Evolutionary conservation across 2,329 filamentous ascomycete genomes (phyloP), one percentile per base, ranked within the genome.

Genomic region (Zasmidium citrigriseum): DNA sequence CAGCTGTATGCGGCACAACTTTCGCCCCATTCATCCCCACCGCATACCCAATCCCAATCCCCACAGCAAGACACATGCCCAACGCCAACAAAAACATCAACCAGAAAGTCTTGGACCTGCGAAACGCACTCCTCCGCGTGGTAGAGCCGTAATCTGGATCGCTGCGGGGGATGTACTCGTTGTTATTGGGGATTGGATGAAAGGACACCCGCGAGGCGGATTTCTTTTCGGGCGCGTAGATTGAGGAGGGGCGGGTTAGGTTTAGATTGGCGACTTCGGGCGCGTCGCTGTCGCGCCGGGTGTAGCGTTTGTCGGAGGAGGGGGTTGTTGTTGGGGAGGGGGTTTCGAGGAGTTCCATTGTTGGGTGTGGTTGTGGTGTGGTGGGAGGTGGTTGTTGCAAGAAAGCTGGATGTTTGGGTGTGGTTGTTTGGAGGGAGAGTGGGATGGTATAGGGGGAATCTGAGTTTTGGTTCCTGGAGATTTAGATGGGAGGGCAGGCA

Each of bases 1-100:
- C 34, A 9, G 34, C 5, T n/a, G 34, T 41, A n/a, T 41, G 34
- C 34, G 14, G 5, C 16, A 41, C 34, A 41, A 41, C 34, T n/a
- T n/a, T 41, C 34, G 34, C 34, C 14, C 34, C 34, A 41, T 41
- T 41, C 12, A 9, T 44, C 18, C 25, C 25, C 22, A 41, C 54
- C 22, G 47, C 46, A 50, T 27, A 56, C 12, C 46, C 54, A 27
- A 56, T 45, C 20, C 54, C 54, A 41, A 56, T 27, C 27, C 54
- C 46, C 21, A 51, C 24, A 11, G 25, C 54, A 14, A 51, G 11
- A 23, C 27, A 16, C 29, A 51, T 46, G 2, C 16, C 46, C 38
- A 51, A 20, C 7, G 18, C 47, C 34, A 56, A n/a, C 22, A 50
- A n/a, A 18, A 51, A 14, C 46, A 51, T 27, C 4, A 46, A 41